Evolutionary conservation across 345 rosid genomes (phyloP).

Genomic region (Melastoma malabathricum): DNA sequence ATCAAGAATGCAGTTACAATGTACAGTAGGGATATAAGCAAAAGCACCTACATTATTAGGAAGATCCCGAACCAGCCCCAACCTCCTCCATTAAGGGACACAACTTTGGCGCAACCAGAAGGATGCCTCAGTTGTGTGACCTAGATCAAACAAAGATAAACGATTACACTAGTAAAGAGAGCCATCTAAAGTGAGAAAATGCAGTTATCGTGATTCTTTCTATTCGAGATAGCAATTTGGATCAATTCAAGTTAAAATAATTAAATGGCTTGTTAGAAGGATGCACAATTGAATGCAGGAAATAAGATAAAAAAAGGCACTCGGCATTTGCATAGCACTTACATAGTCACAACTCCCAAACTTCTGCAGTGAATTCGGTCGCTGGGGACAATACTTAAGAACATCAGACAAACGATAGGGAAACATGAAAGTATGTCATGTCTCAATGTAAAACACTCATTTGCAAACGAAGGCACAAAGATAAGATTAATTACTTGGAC

Average conservation of each 20-base stretch:
- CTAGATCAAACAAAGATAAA: constrained; percentile 1
- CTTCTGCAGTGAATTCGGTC: constrained; percentile 46
- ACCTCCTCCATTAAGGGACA: constrained; percentile 42
- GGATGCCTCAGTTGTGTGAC: constrained; percentile 62
- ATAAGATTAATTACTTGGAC: constrained; percentile 40
- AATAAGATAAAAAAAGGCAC: background rate
- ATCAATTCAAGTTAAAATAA: too few relatives aligned
- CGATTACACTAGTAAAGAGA: too few relatives aligned
- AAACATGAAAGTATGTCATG: background rate
- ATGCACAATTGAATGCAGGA: background rate
- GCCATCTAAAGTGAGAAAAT: too few relatives aligned
- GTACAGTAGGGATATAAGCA: constrained; percentile 1
- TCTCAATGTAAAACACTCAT: too few relatives aligned
- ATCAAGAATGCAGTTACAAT: constrained; percentile 4
- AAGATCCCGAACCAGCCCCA: constrained; percentile 79
- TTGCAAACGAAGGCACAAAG: background rate
- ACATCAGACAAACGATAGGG: constrained; percentile 12
- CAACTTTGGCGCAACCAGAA: constrained; percentile 65
- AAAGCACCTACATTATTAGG: constrained; percentile 35
- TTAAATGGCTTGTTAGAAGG: too few relatives aligned
- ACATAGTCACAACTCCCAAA: constrained; percentile 62
- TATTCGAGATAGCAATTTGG: too few relatives aligned
- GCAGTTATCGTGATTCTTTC: too few relatives aligned
- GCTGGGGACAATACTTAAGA: constrained; percentile 20
- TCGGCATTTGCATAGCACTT: constrained; percentile 16